Conservation (phyloP, 2,329 filamentous ascomycete genomes). For the Exophiala viscosa region DNA sequence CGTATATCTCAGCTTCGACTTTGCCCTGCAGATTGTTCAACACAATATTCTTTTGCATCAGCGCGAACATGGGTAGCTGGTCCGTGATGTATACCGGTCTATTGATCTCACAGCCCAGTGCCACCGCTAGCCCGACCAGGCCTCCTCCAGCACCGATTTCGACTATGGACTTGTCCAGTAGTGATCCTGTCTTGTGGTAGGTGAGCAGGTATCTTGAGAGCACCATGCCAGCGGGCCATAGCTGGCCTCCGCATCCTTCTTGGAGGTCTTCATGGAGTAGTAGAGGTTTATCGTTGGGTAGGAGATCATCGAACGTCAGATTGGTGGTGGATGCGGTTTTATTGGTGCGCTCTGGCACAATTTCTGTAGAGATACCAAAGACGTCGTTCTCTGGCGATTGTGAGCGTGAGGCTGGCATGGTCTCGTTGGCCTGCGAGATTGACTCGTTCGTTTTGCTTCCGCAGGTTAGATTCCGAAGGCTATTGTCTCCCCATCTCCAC, state of each 20-base stretch:
- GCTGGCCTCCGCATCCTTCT: conserved; percentile 84
- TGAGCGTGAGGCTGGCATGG: conserved; percentile 26
- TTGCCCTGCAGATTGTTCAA: conserved; percentile 67
- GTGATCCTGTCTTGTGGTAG: conserved; percentile 16
- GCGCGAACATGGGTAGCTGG: conserved; percentile 74
- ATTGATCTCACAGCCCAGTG: conserved; percentile 54
- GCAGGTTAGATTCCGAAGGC: too few relatives aligned
- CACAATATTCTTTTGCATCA: conserved; percentile 85
- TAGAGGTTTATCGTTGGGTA: conserved; percentile 59
- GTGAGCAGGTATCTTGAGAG: conserved; percentile 77
- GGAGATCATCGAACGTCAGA: conserved; percentile 68
- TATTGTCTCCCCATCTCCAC: too few relatives aligned
- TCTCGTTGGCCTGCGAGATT: not conserved
- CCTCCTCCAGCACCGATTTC: conserved; percentile 92
- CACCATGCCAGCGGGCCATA: conserved; percentile 92
- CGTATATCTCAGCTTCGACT: conserved; percentile 67
- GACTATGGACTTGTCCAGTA: conserved; percentile 54
- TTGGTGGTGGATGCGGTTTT: conserved; percentile 51
- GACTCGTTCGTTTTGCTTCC: too few relatives aligned
- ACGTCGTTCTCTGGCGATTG: conserved; percentile 31
- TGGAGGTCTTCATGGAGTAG: conserved; percentile 79
- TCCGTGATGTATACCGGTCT: conserved; percentile 71
- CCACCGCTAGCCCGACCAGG: conserved; percentile 67
- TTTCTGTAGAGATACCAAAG: conserved; percentile 51
- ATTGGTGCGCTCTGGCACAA: conserved; percentile 52